phyloP scores from a whole-genome alignment of 495 filamentous ascomycete species.

The Schizothecium vesticola region DNA sequence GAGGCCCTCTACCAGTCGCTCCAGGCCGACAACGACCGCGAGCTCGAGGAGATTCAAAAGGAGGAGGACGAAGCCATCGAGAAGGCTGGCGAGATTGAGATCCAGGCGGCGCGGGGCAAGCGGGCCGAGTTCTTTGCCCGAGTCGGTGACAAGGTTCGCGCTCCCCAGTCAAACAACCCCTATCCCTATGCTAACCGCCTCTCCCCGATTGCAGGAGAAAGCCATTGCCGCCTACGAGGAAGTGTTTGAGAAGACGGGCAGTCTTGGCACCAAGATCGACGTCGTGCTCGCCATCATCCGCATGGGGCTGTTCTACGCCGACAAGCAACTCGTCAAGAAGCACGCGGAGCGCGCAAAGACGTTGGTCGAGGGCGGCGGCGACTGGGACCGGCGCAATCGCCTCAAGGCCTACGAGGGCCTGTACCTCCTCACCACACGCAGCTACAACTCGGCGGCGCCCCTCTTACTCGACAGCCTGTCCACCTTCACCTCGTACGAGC shows the following conservation, averaged over 20 bases:
- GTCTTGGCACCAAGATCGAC: slow-evolving; percentile 94
- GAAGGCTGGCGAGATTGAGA: slow-evolving; percentile 92
- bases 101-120: slow-evolving; percentile 87
- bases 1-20: slow-evolving; percentile 80
- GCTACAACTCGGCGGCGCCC: slow-evolving; percentile 83
- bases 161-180: neutral
- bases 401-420: slow-evolving; percentile 97
- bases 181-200: neutral
- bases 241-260: slow-evolving; percentile 87
- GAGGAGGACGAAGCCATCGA: slow-evolving; percentile 93
- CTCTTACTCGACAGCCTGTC: slow-evolving; percentile 92
- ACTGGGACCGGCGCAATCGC: slow-evolving; percentile 97
- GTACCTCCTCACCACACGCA: slow-evolving; percentile 84
- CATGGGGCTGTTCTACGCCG: slow-evolving; percentile 90
- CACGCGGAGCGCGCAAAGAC: slow-evolving; percentile 84
- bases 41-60: slow-evolving; percentile 87
- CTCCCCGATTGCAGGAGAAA: slow-evolving; percentile 62
- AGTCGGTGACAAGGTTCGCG: slow-evolving; percentile 86
- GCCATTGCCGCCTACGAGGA: slow-evolving; percentile 86
- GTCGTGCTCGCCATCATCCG: slow-evolving; percentile 93
- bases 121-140: slow-evolving; percentile 91
- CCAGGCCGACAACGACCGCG: slow-evolving; percentile 80
- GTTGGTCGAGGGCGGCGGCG: slow-evolving; percentile 87
- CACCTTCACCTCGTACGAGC: slow-evolving; percentile 97
- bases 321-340: slow-evolving; percentile 86